Evolutionary conservation across 2,329 filamentous ascomycete genomes (phyloP), one percentile per base, ranked within the genome.

Genomic region (Scedosporium aurantiacum): DNA sequence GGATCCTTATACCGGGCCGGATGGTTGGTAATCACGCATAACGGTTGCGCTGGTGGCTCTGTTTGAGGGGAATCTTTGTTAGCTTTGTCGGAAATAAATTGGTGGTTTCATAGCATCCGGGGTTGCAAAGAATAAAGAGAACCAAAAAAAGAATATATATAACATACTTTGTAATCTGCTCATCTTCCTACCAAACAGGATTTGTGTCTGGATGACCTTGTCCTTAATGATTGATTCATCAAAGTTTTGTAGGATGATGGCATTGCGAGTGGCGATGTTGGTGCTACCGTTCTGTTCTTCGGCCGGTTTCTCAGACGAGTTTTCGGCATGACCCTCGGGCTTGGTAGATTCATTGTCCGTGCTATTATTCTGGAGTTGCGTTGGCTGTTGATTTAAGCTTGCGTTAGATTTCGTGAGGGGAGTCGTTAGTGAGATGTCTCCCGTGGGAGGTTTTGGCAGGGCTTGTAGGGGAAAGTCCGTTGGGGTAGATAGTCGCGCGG

Each of bases 1-100:
- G 91, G 90, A 71, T 99, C 94, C 25, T 86, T 83, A 73, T 95
- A 97, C 61, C 85, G 85, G 12, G 93, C 94, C 4, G 87, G 84
- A 60, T 87, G 83, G 68, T 87, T 88, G 1, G 91, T 97, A 70
- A 97, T 92, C 57, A 86, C 87, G 72, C 94, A 99, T 37, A 87
- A 77, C 16, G 81, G 75, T 1, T 73, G 70, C 14, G 79, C 75
- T 2, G 79, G 70, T 18, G 79, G 81, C 68, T 83, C 80, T 83
- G 57, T 25, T 28, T 27, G 25, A 12, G 5, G 2, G 6, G 50
- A 2, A 2, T 4, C 2, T 18, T 28, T 28, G 23, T 18, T 28
- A n/a, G 21, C 16, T 47, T 27, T 27, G 14, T 54, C 50, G 27
- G 50, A 25, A 27, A 23, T 43, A 27, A 27, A 12, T 58, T 10